Evolutionary conservation across 257 asterid species (phyloP).

Genomic region (Petunia secreta): DNA sequence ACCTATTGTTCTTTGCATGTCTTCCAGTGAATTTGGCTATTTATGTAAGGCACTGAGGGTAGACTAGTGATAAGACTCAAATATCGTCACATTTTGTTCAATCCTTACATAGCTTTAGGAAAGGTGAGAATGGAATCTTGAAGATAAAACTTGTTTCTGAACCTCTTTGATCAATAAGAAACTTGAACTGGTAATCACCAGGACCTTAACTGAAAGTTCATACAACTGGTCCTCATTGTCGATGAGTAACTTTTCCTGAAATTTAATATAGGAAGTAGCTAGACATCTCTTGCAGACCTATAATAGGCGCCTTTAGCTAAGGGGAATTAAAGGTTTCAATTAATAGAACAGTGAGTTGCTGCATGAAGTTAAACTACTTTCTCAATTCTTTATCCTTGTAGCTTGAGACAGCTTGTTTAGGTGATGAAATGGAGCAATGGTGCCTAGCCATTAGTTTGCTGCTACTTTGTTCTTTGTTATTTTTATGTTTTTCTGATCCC

Average conservation of each 20-base stretch:
- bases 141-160: neutral
- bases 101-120: constrained; percentile 2
- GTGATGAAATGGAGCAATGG: neutral
- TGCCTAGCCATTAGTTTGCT: neutral
- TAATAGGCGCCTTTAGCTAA: neutral
- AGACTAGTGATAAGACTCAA: constrained; percentile 18
- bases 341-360: neutral
- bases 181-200: neutral
- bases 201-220: neutral
- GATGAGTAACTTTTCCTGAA: neutral
- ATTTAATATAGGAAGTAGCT: constrained; percentile 3
- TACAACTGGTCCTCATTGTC: neutral
- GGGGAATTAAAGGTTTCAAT: neutral
- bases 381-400: neutral
- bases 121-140: neutral
- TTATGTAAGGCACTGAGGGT: neutral
- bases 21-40: neutral
- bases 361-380: constrained; percentile 18
- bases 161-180: constrained; percentile 14
- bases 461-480: constrained; percentile 7
- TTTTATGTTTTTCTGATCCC: neutral
- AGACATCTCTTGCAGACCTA: neutral
- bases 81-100: neutral
- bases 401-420: neutral
- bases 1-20: neutral